phyloP scores from a whole-genome alignment of 495 filamentous ascomycete species.

The Tuber calosporum region DNA sequence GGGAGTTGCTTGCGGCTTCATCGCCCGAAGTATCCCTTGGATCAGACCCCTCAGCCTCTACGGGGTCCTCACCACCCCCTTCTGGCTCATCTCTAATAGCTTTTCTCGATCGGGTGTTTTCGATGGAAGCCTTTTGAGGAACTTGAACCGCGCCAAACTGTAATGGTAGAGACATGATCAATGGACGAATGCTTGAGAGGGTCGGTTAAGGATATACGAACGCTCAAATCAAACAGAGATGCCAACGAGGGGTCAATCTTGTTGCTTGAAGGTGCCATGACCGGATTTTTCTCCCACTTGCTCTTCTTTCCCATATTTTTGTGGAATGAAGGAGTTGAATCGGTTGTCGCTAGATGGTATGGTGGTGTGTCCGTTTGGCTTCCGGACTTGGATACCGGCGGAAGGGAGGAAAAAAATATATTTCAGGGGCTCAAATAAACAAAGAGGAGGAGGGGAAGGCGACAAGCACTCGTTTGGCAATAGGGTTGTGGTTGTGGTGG shows the following conservation, averaged over 20 bases:
- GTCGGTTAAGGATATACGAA: conserved; percentile 46
- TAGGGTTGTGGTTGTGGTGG: conserved; percentile 26
- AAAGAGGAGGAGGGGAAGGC: not conserved
- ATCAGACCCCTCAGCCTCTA: conserved; percentile 3
- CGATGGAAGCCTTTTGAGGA: conserved; percentile 46
- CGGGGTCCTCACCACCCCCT: conserved; percentile 9
- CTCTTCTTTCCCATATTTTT: conserved; percentile 22
- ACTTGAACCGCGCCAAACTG: conserved; percentile 64
- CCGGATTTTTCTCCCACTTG: conserved; percentile 18
- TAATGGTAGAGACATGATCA: conserved; percentile 21
- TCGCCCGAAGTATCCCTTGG: conserved; percentile 39
- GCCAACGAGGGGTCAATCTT: conserved; percentile 68
- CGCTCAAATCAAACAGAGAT: conserved; percentile 73
- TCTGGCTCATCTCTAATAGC: conserved; percentile 24
- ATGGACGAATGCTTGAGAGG: not conserved
- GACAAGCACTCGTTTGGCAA: conserved; percentile 27
- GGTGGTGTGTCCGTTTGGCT: conserved; percentile 8
- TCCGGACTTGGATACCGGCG: not conserved
- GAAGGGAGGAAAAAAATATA: not conserved
- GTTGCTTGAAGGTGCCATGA: conserved; percentile 43
- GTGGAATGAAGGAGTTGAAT: conserved; percentile 21
- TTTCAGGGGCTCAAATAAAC: not conserved
- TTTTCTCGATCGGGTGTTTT: conserved; percentile 25
- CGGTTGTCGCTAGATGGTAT: conserved; percentile 1
- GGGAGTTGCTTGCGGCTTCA: conserved; percentile 38